phyloP scores from a whole-genome alignment of 2,329 filamentous ascomycete genomes.

The Aspergillus luchuensis region DNA sequence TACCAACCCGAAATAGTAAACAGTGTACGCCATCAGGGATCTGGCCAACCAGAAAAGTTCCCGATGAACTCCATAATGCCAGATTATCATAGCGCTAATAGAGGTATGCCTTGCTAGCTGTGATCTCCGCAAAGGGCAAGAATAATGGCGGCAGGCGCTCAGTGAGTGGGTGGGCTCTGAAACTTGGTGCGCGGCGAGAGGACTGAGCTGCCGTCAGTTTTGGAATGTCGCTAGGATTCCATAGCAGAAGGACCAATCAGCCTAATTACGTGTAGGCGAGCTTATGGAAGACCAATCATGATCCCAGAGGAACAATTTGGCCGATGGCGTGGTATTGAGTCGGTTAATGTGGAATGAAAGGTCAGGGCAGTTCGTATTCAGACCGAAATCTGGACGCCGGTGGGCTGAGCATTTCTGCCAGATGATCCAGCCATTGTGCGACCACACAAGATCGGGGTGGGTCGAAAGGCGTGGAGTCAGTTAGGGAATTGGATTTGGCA shows the following conservation, averaged over 20 bases:
- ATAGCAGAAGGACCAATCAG: neutral
- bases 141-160: neutral
- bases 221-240: neutral
- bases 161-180: neutral
- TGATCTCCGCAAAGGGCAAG: neutral
- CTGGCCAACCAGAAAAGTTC: neutral
- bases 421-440: constrained; percentile 8
- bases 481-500: neutral
- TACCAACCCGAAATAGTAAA: neutral
- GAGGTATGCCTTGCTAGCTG: neutral
- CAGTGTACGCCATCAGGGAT: neutral
- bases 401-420: constrained; percentile 1
- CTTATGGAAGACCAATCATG: neutral
- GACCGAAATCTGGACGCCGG: constrained; percentile 2
- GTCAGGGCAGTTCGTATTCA: constrained; percentile 9
- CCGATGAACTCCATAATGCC: neutral
- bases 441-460: neutral
- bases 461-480: neutral
- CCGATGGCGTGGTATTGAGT: neutral
- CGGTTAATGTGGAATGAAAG: neutral
- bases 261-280: neutral
- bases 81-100: neutral
- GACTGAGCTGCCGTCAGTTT: constrained; percentile 9
- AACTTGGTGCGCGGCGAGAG: neutral
- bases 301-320: neutral